phyloP scores from a whole-genome alignment of 73 alveolate species.

The Paramecium octaurelia region DNA sequence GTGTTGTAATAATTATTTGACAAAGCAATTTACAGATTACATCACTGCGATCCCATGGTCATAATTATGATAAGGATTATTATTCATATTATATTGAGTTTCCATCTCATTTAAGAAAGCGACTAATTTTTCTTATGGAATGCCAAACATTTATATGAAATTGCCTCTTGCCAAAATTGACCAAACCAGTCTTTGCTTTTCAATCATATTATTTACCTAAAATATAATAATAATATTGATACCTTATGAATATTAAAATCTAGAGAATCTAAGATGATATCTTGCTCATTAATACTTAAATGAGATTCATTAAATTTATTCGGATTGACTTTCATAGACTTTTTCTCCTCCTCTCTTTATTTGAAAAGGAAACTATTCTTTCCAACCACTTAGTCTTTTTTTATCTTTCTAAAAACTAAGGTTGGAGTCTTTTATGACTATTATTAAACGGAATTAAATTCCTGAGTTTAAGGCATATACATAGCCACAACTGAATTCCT shows the following conservation, averaged over 20 bases:
- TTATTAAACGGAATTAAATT: neutral
- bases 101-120: conserved; percentile 38
- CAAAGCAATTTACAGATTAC: conserved; percentile 13
- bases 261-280: neutral
- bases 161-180: neutral
- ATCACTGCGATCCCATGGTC: conserved; percentile 58
- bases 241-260: neutral
- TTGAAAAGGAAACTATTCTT: conserved; percentile 7
- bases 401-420: conserved; percentile 8
- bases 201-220: neutral
- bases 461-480: neutral
- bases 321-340: conserved; percentile 11
- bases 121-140: conserved; percentile 34
- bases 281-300: neutral
- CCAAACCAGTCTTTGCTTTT: conserved; percentile 50
- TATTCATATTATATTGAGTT: neutral
- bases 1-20: neutral
- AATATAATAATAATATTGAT: neutral
- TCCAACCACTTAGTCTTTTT: neutral
- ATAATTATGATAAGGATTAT: conserved; percentile 48
- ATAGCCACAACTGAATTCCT: conserved; percentile 43
- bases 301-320: conserved; percentile 40
- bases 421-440: conserved; percentile 1
- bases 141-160: neutral
- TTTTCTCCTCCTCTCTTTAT: conserved; percentile 21